A percentile compares a stretch with the other conserved stretches of the same genome.
These are phyloP conservation scores for Solanum hybrid DNA, from an alignment of 305 asterid species.

Conservation along the genomic window DNA sequence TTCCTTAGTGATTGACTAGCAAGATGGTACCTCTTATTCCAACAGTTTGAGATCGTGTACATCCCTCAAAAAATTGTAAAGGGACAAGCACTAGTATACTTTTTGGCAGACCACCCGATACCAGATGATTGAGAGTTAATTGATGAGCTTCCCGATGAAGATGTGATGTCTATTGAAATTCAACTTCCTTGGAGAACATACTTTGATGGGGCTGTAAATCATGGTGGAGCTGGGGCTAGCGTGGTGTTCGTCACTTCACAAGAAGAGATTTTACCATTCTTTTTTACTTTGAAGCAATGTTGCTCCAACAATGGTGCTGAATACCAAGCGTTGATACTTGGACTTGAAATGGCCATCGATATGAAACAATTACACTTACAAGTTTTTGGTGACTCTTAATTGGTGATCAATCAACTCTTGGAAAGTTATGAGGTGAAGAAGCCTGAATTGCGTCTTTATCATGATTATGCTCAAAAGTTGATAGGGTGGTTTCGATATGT, in stretches of 20 bases:
- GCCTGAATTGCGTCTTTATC: neutral
- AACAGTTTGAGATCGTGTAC: neutral
- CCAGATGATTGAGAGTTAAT: neutral
- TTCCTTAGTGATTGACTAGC: neutral
- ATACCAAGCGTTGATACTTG: neutral
- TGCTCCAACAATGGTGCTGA: no score
- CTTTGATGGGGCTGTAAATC: neutral
- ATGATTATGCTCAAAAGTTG: neutral
- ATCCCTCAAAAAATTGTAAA: neutral
- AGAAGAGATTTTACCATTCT: neutral
- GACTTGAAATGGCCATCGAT: neutral
- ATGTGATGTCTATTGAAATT: no score
- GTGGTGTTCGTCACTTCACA: neutral
- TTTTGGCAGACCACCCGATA: neutral
- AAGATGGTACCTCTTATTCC: neutral
- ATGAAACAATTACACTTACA: neutral
- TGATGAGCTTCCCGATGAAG: neutral
- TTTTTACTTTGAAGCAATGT: neutral
- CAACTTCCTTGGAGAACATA: neutral
- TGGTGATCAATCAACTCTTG: neutral
- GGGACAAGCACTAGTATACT: neutral
- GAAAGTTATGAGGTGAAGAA: neutral
- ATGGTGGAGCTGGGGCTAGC: neutral
- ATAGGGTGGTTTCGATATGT: neutral
- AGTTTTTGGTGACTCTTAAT: neutral